These are phyloP conservation scores for Gentiana straminea DNA, from an alignment of 257 asterid species.

Conservation along the genomic window DNA sequence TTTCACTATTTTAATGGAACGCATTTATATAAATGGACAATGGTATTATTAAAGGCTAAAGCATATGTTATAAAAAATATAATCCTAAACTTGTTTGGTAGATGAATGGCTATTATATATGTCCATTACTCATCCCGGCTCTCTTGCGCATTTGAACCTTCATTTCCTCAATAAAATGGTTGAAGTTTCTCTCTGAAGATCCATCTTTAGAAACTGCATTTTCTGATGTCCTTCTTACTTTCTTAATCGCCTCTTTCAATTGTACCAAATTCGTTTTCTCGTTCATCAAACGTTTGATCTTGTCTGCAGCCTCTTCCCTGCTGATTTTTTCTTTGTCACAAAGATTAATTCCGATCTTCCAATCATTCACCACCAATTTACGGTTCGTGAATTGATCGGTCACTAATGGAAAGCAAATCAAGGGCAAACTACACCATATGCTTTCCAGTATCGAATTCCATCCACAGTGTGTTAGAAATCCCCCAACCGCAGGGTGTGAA, in stretches of 20 bases:
- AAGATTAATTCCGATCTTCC: constrained; percentile 60
- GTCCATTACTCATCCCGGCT: constrained; percentile 17
- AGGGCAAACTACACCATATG: constrained; percentile 46
- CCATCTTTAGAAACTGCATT: constrained; percentile 45
- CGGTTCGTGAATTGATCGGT: constrained; percentile 68
- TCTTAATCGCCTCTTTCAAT: constrained; percentile 32
- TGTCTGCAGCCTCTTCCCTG: constrained; percentile 40
- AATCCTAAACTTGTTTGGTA: too few species aligned
- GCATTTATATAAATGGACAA: too few species aligned
- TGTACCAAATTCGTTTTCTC: constrained; percentile 20
- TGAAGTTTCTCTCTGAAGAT: constrained; percentile 44
- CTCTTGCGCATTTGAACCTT: constrained; percentile 29
- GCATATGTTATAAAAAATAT: too few species aligned
- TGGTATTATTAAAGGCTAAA: too few species aligned
- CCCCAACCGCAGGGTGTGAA: constrained; percentile 53
- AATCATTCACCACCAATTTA: constrained; percentile 57
- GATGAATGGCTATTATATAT: not conserved
- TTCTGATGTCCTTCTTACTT: constrained; percentile 33
- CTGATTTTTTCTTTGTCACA: constrained; percentile 30
- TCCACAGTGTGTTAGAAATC: constrained; percentile 65
- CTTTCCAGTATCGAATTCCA: constrained; percentile 70
- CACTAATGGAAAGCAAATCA: constrained; percentile 49
- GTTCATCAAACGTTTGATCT: constrained; percentile 36
- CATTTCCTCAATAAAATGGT: constrained; percentile 32
- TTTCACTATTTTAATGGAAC: too few species aligned